These are phyloP conservation scores for Ogataea glucozyma DNA, from an alignment of 805 yeast genomes.

Conservation along the genomic window DNA sequence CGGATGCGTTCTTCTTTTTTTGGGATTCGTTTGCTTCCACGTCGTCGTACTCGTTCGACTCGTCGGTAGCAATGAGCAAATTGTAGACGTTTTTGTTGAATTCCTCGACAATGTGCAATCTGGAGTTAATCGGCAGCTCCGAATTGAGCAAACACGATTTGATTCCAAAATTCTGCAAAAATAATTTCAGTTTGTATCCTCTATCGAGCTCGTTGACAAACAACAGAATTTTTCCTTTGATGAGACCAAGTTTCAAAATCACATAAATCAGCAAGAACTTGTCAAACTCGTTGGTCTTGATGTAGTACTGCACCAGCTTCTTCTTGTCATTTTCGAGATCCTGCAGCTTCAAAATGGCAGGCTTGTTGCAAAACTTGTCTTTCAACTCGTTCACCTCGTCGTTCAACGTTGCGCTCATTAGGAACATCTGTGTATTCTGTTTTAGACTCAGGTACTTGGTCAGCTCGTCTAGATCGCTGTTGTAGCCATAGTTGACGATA, in stretches of 20 bases:
- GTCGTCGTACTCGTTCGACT: constrained; percentile 60
- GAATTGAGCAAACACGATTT: constrained; percentile 85
- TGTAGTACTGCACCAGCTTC: constrained; percentile 80
- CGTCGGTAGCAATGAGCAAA: constrained; percentile 93
- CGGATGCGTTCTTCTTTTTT: constrained; percentile 37
- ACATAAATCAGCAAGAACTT: constrained; percentile 89
- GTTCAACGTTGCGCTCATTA: constrained; percentile 94
- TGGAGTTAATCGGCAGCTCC: constrained; percentile 88
- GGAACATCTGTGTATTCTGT: constrained; percentile 78
- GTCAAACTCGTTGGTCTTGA: constrained; percentile 84
- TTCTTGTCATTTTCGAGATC: constrained; percentile 55
- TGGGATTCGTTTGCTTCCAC: constrained; percentile 29
- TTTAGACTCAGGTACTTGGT: constrained; percentile 66
- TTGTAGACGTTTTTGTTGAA: constrained; percentile 87
- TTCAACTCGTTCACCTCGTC: constrained; percentile 83
- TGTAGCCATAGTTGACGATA: constrained; percentile 84
- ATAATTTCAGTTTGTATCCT: constrained; percentile 88
- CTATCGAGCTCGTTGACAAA: constrained; percentile 95
- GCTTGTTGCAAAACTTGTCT: constrained; percentile 73
- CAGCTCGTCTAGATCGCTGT: constrained; percentile 75
- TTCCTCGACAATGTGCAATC: constrained; percentile 93
- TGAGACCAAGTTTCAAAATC: constrained; percentile 81
- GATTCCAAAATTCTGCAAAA: constrained; percentile 92
- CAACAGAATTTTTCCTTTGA: constrained; percentile 86
- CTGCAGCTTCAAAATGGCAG: constrained; percentile 80